These are phyloP conservation scores for Colletotrichum plurivorum DNA, from an alignment of 2,329 filamentous ascomycete genomes.

Conservation along the genomic window DNA sequence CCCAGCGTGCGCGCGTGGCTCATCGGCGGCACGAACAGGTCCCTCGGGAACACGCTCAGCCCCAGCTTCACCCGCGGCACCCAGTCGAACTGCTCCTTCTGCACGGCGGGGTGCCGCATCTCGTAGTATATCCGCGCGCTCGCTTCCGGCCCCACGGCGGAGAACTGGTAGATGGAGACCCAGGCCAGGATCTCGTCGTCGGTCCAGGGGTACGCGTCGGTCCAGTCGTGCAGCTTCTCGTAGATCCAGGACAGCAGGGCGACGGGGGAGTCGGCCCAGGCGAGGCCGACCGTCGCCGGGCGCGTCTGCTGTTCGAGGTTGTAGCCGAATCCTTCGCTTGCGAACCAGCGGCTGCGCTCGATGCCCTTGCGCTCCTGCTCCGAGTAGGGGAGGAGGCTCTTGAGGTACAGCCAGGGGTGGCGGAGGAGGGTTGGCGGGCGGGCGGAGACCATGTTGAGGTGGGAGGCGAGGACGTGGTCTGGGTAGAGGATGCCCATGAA, in stretches of 20 bases:
- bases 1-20: slow-evolving; percentile 73
- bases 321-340: slow-evolving; percentile 70
- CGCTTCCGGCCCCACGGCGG: slow-evolving; percentile 76
- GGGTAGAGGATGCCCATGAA: slow-evolving; percentile 73
- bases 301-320: slow-evolving; percentile 74
- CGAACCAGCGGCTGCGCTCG: slow-evolving; percentile 70
- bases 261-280: slow-evolving; percentile 77
- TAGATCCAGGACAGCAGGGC: slow-evolving; percentile 84
- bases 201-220: slow-evolving; percentile 79
- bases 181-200: slow-evolving; percentile 84
- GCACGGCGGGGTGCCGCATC: slow-evolving; percentile 56
- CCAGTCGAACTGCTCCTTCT: slow-evolving; percentile 45
- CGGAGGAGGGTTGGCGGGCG: slow-evolving; percentile 62
- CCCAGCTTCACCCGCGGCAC: slow-evolving; percentile 58
- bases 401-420: slow-evolving; percentile 70
- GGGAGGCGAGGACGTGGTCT: slow-evolving; percentile 68
- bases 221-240: slow-evolving; percentile 86
- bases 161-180: slow-evolving; percentile 82
- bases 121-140: slow-evolving; percentile 82
- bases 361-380: slow-evolving; percentile 65
- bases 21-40: slow-evolving; percentile 67
- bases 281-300: slow-evolving; percentile 81
- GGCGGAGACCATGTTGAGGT: slow-evolving; percentile 70
- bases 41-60: slow-evolving; percentile 70
- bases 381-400: slow-evolving; percentile 69